Conservation (phyloP, 2,329 filamentous ascomycete species). For the Bipolaris oryzae region DNA sequence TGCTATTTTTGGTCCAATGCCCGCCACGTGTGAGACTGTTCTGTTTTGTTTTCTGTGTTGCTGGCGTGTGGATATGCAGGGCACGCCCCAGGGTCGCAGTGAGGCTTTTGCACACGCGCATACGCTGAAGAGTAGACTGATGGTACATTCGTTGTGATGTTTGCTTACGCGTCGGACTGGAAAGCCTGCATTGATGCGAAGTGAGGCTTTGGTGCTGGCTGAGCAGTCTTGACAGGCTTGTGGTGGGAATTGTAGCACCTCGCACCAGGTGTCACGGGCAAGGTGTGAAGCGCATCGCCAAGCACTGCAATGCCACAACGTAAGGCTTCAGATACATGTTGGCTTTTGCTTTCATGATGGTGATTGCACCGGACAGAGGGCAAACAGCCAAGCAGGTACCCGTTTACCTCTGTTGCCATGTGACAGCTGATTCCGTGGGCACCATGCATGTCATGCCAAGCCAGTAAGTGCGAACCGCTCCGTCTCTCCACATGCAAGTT, state of each 20-base stretch:
- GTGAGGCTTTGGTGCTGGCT: not conserved
- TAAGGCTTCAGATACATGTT: no score
- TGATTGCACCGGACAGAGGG: not conserved
- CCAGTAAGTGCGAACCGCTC: constrained; percentile 17
- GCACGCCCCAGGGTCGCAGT: not conserved
- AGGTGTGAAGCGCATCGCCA: not conserved
- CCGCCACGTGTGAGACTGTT: constrained; percentile 8
- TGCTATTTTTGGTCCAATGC: constrained; percentile 14
- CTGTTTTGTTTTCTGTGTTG: not conserved
- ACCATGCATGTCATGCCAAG: constrained; percentile 20
- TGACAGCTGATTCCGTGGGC: constrained; percentile 15
- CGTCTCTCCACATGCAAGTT: constrained; percentile 9
- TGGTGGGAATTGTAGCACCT: constrained; percentile 1
- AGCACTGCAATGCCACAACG: no score
- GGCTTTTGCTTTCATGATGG: not conserved
- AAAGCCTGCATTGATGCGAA: not conserved
- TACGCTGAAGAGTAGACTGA: not conserved
- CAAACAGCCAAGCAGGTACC: constrained; percentile 27
- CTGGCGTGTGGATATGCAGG: not conserved
- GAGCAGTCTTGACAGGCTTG: not conserved
- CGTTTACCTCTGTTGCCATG: constrained; percentile 20
- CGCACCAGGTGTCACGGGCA: not conserved
- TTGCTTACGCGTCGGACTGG: constrained; percentile 9
- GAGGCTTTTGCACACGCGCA: constrained; percentile 8
- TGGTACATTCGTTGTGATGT: not conserved